phyloP scores from a whole-genome alignment of 225 moss, liverwort and hornwort genomes.

The Physcomitrium patens region DNA sequence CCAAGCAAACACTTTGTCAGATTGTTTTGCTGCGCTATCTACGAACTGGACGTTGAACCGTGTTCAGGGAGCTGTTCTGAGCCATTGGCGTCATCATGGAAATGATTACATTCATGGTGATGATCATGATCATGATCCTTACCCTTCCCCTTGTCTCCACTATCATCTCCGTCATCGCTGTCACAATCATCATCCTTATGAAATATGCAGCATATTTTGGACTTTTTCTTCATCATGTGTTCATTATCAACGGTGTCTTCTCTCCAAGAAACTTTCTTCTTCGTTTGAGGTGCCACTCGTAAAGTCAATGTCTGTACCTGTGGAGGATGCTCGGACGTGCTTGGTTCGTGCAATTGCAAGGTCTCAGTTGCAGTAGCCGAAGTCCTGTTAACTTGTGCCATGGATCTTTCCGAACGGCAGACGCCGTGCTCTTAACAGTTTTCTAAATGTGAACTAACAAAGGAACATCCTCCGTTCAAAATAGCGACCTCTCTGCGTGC shows the following conservation, averaged over 20 bases:
- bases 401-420: constrained; percentile 1
- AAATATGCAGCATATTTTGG: constrained; percentile 87
- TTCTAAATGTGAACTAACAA: background rate
- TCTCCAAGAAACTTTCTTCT: constrained; percentile 66
- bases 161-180: constrained; percentile 64
- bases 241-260: constrained; percentile 64
- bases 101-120: constrained; percentile 51
- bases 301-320: constrained; percentile 53
- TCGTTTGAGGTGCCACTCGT: constrained; percentile 49
- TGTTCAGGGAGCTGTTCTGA: constrained; percentile 22
- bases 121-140: constrained; percentile 56
- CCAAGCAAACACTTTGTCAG: constrained; percentile 3
- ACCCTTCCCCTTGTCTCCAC: constrained; percentile 49
- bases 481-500: constrained; percentile 63
- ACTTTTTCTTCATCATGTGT: constrained; percentile 88
- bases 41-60: constrained; percentile 45
- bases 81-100: constrained; percentile 36
- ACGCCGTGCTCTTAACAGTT: background rate
- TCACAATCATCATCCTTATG: constrained; percentile 76
- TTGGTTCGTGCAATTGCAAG: constrained; percentile 47
- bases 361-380: constrained; percentile 42
- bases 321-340: constrained; percentile 41
- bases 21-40: constrained; percentile 19
- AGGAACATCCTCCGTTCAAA: constrained; percentile 42
- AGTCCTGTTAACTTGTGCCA: constrained; percentile 49